These are phyloP conservation scores for Dendrothele bispora DNA, from an alignment of 768 basidiomycete species.

Conservation along the genomic window DNA sequence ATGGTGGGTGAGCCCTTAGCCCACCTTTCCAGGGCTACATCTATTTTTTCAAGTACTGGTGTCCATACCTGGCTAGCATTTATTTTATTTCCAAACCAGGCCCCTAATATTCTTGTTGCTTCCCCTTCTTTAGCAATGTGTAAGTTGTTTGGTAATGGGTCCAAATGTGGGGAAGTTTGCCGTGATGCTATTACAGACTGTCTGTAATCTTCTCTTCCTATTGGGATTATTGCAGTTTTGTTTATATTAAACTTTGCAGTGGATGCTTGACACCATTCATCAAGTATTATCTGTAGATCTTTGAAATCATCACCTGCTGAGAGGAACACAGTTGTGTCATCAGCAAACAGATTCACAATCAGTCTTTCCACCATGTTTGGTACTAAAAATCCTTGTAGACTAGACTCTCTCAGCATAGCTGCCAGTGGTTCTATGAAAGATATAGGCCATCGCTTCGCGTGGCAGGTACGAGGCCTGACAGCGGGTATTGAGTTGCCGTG, in stretches of 20 bases:
- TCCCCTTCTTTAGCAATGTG: slow-evolving; percentile 1
- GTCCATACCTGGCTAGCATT: slow-evolving; percentile 2
- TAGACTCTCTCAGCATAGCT: slow-evolving; percentile 18
- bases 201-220: slow-evolving; percentile 15
- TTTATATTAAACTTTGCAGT: slow-evolving; percentile 17
- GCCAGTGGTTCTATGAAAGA: slow-evolving; percentile 17
- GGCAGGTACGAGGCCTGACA: slow-evolving; percentile 29
- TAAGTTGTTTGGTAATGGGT: background rate
- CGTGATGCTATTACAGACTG: background rate
- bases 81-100: slow-evolving; percentile 5
- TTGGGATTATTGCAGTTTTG: slow-evolving; percentile 21
- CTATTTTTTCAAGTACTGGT: slow-evolving; percentile 2
- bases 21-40: background rate
- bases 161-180: background rate
- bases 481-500: no score
- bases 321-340: slow-evolving; percentile 25
- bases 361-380: slow-evolving; percentile 10
- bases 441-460: no score
- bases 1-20: slow-evolving; percentile 2
- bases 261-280: slow-evolving; percentile 12
- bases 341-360: slow-evolving; percentile 22
- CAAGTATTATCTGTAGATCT: slow-evolving; percentile 3
- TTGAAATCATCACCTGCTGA: background rate
- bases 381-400: slow-evolving; percentile 16
- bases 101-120: slow-evolving; percentile 6